Percentiles rank a stretch among this genome's conserved stretches.
Evolutionary conservation across 805 yeast species (phyloP).

Genomic region (Gaillardinia entomophila): DNA sequence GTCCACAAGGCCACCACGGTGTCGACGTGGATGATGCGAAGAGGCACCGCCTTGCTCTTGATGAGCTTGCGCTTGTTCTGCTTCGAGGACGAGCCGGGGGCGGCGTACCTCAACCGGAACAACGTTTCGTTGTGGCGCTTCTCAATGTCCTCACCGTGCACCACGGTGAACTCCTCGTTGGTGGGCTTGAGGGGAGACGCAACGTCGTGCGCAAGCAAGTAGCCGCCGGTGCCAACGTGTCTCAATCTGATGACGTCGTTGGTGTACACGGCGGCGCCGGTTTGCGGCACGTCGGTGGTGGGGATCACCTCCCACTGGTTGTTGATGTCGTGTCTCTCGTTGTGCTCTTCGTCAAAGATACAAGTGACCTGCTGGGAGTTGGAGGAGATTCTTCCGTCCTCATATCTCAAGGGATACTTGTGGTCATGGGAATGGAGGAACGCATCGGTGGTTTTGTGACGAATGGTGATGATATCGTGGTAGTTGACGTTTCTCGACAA

Average conservation of each 20-base stretch:
- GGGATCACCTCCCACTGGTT: constrained; percentile 89
- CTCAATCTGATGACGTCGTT: constrained; percentile 73
- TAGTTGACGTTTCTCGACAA: constrained; percentile 69
- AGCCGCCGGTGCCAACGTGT: constrained; percentile 78
- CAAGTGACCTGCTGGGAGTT: constrained; percentile 93
- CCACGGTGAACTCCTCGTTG: constrained; percentile 89
- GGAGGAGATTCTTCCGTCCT: constrained; percentile 92
- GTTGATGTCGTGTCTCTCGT: constrained; percentile 44
- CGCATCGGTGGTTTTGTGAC: constrained; percentile 75
- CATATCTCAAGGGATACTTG: constrained; percentile 84
- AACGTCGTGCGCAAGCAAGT: constrained; percentile 85
- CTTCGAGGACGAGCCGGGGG: constrained; percentile 25
- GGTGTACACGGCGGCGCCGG: constrained; percentile 40
- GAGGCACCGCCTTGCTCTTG: constrained; percentile 63
- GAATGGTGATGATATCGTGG: constrained; percentile 69
- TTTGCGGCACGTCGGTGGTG: constrained; percentile 23
- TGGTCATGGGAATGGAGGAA: constrained; percentile 77
- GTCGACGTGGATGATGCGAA: constrained; percentile 74
- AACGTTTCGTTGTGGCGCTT: constrained; percentile 67
- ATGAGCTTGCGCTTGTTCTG: constrained; percentile 44
- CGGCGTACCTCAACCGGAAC: constrained; percentile 60
- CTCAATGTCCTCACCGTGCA: constrained; percentile 52
- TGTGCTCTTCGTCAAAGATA: constrained; percentile 32
- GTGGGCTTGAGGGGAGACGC: constrained; percentile 91
- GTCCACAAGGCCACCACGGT: constrained; percentile 95